Evolutionary conservation across 495 filamentous ascomycete species (phyloP).

Genomic region (Lentithecium fluviatile): DNA sequence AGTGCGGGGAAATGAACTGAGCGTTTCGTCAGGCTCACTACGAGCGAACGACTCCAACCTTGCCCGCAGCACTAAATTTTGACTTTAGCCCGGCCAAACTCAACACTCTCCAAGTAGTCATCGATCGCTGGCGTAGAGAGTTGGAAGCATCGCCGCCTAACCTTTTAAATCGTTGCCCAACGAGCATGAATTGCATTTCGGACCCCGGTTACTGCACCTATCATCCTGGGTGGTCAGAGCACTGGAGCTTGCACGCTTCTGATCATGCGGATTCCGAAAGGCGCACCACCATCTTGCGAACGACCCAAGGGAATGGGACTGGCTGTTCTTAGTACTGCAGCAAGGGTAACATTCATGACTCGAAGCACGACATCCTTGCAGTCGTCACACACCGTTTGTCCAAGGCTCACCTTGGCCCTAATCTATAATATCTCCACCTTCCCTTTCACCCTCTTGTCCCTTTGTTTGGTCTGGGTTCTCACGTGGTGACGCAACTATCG

Average conservation of each 20-base stretch:
- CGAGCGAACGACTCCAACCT: background rate
- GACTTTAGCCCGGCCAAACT: too few relatives aligned
- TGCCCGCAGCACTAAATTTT: too few relatives aligned
- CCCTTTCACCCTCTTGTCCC: too few relatives aligned
- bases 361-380: constrained; percentile 1
- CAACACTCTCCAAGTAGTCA: background rate
- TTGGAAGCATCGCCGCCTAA: too few relatives aligned
- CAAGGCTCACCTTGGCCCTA: background rate
- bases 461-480: background rate
- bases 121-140: too few relatives aligned
- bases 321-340: background rate
- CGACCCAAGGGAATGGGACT: constrained; percentile 4
- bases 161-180: too few relatives aligned
- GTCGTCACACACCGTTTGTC: background rate
- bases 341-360: background rate
- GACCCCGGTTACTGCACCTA: constrained; percentile 20
- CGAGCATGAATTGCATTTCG: constrained; percentile 6
- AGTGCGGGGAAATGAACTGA: background rate
- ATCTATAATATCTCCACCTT: background rate
- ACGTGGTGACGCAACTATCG: background rate
- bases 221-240: constrained; percentile 15
- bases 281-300: too few relatives aligned
- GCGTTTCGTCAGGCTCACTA: too few relatives aligned
- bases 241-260: background rate
- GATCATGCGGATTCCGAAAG: background rate